A percentile compares a stretch with the other conserved stretches of the same genome.
phyloP scores from a whole-genome alignment of 352 stramenopile species.

The Thraustochytrium striatum region DNA sequence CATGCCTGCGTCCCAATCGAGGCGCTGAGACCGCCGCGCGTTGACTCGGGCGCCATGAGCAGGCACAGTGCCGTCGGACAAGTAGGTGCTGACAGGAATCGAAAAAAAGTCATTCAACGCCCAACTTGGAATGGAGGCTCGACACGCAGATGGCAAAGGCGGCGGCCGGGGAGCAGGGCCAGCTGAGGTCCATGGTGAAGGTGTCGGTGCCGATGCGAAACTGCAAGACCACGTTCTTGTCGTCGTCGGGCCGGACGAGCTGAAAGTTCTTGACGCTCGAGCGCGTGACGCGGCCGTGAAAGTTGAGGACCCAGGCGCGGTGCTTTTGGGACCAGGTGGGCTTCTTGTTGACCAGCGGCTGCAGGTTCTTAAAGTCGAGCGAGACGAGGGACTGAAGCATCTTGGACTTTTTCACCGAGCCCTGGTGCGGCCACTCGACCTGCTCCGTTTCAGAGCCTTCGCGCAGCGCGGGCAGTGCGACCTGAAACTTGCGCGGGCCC shows the following conservation, averaged over 20 bases:
- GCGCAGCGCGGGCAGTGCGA: slow-evolving; percentile 27
- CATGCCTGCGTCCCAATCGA: too few species aligned
- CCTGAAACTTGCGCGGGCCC: slow-evolving; percentile 45
- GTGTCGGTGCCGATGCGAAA: slow-evolving; percentile 66
- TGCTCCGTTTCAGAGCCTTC: slow-evolving; percentile 34
- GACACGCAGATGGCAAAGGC: slow-evolving; percentile 54
- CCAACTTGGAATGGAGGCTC: slow-evolving; percentile 49
- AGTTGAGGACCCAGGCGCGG: slow-evolving; percentile 73
- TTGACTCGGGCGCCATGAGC: too few species aligned
- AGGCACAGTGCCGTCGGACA: too few species aligned
- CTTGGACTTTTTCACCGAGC: slow-evolving; percentile 17
- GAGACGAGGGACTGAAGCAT: slow-evolving; percentile 35
- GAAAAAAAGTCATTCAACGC: slow-evolving; percentile 51
- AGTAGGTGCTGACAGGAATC: too few species aligned
- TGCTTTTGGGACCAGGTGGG: slow-evolving; percentile 73
- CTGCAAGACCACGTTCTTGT: slow-evolving; percentile 61
- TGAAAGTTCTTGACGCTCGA: slow-evolving; percentile 55
- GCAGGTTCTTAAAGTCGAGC: slow-evolving; percentile 33
- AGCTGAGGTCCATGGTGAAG: slow-evolving; percentile 57
- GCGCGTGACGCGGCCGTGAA: slow-evolving; percentile 52
- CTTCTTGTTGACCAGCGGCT: slow-evolving; percentile 54
- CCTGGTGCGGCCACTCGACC: slow-evolving; percentile 36
- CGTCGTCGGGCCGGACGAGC: slow-evolving; percentile 43
- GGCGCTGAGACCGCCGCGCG: too few species aligned
- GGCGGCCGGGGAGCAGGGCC: slow-evolving; percentile 52